Evolutionary conservation across 2,329 filamentous ascomycete species (phyloP), one percentile per base, ranked within the genome.

Genomic region (Penicillium sp.): DNA sequence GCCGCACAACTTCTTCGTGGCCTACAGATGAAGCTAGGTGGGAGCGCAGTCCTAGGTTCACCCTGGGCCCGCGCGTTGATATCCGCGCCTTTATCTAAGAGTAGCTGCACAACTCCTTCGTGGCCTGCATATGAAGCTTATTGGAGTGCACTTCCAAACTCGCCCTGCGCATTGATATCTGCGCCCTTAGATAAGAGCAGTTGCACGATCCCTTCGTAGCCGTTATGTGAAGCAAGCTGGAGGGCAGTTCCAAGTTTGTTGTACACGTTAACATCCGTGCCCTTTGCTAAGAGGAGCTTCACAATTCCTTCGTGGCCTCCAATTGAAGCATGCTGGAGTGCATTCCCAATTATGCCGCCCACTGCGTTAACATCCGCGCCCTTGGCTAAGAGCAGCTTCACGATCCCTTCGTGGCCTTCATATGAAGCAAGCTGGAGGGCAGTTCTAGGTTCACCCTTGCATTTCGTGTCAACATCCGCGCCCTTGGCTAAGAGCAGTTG

Each of bases 401-500:
- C n/a, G 6, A 38, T 5, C 1, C 0, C n/a, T 38, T 20, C 5
- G 5, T 38, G 10, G 5, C 10, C 35, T 18, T 4, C 0, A 38
- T 0, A 2, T 3, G 35, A 38, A 38, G 35, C 35, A 11, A 4
- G 5, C 10, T 38, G n/a, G 1, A 38, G 35, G 6, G 35, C 35
- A 20, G 0, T 38, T 13, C 10, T 0, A 20, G 0, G 0, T 1
- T 6, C 5, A 5, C 1, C 35, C n/a, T n/a, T n/a, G n/a, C n/a
- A n/a, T 1, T 5, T 9, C 10, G n/a, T 2, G 5, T 38, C 6
- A 2, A 38, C 2, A 1, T 38, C 35, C 5, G 35, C 35, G 5
- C 35, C 35, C 1, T 20, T 11, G 2, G 4, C n/a, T 38, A 38
- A 11, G 11, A 38, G n/a, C 9, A 18, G 35, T 2, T 38, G 2